phyloP scores from a whole-genome alignment of 2,329 filamentous ascomycete genomes.

The Sporothrix globosa region DNA sequence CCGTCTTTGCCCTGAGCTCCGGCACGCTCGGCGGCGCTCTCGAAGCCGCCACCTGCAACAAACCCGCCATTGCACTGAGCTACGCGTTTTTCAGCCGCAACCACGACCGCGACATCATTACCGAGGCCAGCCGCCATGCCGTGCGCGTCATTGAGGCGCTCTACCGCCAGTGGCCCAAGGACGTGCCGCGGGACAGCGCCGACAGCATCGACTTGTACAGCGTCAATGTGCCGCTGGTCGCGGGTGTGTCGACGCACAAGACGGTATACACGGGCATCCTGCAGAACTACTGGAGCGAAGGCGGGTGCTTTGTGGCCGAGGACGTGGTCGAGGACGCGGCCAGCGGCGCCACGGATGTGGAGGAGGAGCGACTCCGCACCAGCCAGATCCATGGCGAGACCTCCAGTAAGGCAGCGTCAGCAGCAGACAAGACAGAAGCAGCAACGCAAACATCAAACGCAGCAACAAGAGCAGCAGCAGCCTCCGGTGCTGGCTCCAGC shows the following conservation, averaged over 20 bases:
- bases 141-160: conserved; percentile 80
- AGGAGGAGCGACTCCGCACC: conserved; percentile 74
- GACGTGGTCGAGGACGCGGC: conserved; percentile 50
- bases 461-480: conserved; percentile 31
- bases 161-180: conserved; percentile 70
- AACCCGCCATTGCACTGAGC: conserved; percentile 76
- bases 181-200: conserved; percentile 42
- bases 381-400: conserved; percentile 54
- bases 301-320: conserved; percentile 83
- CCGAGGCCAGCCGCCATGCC: conserved; percentile 72
- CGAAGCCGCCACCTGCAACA: conserved; percentile 73
- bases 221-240: conserved; percentile 85
- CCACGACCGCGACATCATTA: conserved; percentile 81
- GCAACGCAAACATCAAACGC: conserved; percentile 1
- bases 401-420: conserved; percentile 31
- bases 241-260: conserved; percentile 70
- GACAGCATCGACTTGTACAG: conserved; percentile 77
- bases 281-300: conserved; percentile 86
- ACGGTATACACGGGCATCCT: conserved; percentile 84
- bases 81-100: conserved; percentile 88
- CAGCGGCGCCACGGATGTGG: conserved; percentile 53
- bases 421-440: conserved; percentile 37
- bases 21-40: conserved; percentile 78
- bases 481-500: conserved; percentile 38
- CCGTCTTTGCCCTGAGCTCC: conserved; percentile 75